Evolutionary conservation across 139 green algal genomes (phyloP).

Genomic region (Picochlorum sp.): DNA sequence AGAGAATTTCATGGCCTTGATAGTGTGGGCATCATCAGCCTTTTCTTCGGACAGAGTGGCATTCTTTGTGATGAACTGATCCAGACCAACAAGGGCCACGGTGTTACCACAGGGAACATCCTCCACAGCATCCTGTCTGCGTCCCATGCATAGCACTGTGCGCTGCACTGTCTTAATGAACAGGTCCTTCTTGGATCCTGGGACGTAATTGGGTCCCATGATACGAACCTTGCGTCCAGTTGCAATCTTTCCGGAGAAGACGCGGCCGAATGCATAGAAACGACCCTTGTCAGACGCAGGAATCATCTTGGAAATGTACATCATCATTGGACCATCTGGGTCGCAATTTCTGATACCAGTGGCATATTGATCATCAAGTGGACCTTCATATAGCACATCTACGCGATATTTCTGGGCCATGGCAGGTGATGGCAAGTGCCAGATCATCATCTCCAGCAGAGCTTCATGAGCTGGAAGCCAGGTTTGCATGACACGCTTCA

Average conservation of each 20-base stretch:
- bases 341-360: constrained; percentile 92
- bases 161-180: constrained; percentile 97
- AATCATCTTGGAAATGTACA: constrained; percentile 99
- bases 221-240: constrained; percentile 97
- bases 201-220: constrained; percentile 97
- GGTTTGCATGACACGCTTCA: constrained; percentile 81
- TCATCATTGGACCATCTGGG: constrained; percentile 89
- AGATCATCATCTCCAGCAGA: constrained; percentile 99
- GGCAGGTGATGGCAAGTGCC: constrained; percentile 63
- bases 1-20: constrained; percentile 99
- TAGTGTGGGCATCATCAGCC: constrained; percentile 79
- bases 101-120: constrained; percentile 97
- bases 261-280: constrained; percentile 97
- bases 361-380: constrained; percentile 91
- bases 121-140: constrained; percentile 93
- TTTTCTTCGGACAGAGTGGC: constrained; percentile 87
- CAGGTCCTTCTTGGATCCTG: constrained; percentile 98
- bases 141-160: constrained; percentile 99
- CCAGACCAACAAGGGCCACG: constrained; percentile 92
- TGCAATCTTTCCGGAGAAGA: constrained; percentile 81
- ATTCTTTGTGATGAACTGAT: constrained; percentile 99
- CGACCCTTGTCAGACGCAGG: constrained; percentile 93
- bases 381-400: constrained; percentile 96
- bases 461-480: constrained; percentile 88
- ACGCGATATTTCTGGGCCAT: constrained; percentile 93